phyloP scores from a whole-genome alignment of 2,329 filamentous ascomycete genomes.

The Fusarium caatingaense region DNA sequence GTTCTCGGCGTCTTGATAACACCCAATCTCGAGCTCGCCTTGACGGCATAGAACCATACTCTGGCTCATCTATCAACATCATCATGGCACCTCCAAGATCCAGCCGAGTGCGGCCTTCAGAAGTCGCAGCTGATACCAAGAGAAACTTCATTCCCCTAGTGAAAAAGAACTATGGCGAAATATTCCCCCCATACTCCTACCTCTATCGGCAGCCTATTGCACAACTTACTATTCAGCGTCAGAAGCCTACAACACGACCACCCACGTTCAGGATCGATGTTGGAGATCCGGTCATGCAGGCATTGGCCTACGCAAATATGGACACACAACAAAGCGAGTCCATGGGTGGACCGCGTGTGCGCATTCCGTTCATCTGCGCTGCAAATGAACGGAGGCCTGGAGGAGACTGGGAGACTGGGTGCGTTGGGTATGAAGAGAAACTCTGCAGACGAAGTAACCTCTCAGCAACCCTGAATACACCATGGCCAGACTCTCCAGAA shows the following conservation, averaged over 20 bases:
- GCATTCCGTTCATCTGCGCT: slow-evolving; percentile 75
- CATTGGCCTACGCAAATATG: slow-evolving; percentile 65
- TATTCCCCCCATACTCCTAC: slow-evolving; percentile 69
- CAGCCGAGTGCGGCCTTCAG: slow-evolving; percentile 57
- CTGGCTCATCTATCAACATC: slow-evolving; percentile 9
- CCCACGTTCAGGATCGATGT: slow-evolving; percentile 63
- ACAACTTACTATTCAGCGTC: slow-evolving; percentile 57
- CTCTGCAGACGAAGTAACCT: slow-evolving; percentile 80
- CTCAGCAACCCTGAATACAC: slow-evolving; percentile 73
- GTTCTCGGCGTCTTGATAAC: slow-evolving; percentile 16
- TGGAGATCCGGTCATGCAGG: slow-evolving; percentile 70
- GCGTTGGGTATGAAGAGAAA: slow-evolving; percentile 68
- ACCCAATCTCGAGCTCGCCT: not conserved
- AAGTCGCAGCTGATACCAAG: slow-evolving; percentile 80
- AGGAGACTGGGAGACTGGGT: slow-evolving; percentile 81
- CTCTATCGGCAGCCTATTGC: slow-evolving; percentile 64
- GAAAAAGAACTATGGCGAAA: slow-evolving; percentile 64
- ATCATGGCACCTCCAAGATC: slow-evolving; percentile 51
- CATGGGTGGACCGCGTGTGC: slow-evolving; percentile 49
- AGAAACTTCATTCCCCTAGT: slow-evolving; percentile 75
- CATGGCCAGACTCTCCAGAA: slow-evolving; percentile 61
- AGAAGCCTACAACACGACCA: slow-evolving; percentile 51
- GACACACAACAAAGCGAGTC: slow-evolving; percentile 55
- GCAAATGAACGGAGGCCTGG: slow-evolving; percentile 82
- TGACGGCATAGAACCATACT: slow-evolving; percentile 2